phyloP scores from a whole-genome alignment of 176 grass and related monocot genomes.

The Zoysia japonica region DNA sequence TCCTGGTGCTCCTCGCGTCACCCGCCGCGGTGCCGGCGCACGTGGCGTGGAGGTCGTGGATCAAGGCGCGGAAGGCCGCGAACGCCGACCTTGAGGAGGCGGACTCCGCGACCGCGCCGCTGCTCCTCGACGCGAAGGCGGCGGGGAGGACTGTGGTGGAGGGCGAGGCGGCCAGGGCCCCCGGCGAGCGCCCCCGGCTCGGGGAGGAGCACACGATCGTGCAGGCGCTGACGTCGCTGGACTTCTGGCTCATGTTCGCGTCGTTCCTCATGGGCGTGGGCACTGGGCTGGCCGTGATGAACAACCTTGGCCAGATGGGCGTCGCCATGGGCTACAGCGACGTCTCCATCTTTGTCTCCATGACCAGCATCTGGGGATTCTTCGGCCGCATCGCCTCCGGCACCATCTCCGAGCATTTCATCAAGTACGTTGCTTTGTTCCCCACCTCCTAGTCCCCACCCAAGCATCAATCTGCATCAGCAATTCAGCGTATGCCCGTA shows the following conservation, averaged over 20 bases:
- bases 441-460: neutral
- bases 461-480: neutral
- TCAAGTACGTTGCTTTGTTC: constrained; percentile 60
- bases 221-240: constrained; percentile 59
- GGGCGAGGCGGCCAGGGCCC: neutral
- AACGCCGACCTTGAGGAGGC: constrained; percentile 53
- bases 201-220: constrained; percentile 92
- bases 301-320: constrained; percentile 98
- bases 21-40: constrained; percentile 68
- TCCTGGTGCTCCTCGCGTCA: constrained; percentile 69
- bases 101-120: neutral
- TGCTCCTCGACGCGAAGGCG: constrained; percentile 14
- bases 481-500: neutral
- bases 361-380: constrained; percentile 97
- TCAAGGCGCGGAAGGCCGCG: constrained; percentile 18
- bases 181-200: constrained; percentile 49
- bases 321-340: constrained; percentile 81
- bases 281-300: constrained; percentile 90
- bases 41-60: constrained; percentile 46
- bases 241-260: constrained; percentile 90
- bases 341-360: constrained; percentile 93
- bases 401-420: constrained; percentile 88
- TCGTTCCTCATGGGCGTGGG: constrained; percentile 89
- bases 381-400: constrained; percentile 90
- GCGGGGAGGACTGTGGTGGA: neutral